These are phyloP conservation scores for Cutaneotrichosporon sp. DNA, from an alignment of 1,284 basidiomycete genomes.

Conservation along the genomic window DNA sequence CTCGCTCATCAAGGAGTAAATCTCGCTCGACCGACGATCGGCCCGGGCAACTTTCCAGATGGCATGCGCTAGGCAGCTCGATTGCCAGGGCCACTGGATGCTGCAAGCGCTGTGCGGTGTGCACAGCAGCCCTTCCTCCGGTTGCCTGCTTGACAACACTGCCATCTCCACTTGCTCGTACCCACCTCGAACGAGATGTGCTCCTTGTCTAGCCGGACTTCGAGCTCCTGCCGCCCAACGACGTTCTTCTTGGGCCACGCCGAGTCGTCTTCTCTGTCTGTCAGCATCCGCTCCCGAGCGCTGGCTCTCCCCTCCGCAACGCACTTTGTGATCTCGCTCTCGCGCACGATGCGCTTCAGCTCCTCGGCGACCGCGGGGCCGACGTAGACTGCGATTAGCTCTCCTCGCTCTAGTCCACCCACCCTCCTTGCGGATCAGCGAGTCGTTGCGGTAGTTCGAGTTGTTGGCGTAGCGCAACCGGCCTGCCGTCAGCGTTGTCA, in stretches of 20 bases:
- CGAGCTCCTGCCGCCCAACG: constrained; percentile 95
- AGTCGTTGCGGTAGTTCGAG: constrained; percentile 98
- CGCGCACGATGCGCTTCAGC: constrained; percentile 89
- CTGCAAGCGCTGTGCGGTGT: too few relatives aligned
- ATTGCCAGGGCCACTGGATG: too few relatives aligned
- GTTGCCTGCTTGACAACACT: too few relatives aligned
- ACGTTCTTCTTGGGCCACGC: constrained; percentile 99
- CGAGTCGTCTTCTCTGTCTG: constrained; percentile 86
- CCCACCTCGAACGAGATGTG: constrained; percentile 96
- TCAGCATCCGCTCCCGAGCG: too few relatives aligned
- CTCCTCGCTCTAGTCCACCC: constrained; percentile 16
- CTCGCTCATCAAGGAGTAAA: too few relatives aligned
- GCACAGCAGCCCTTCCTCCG: too few relatives aligned
- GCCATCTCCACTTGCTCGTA: too few relatives aligned
- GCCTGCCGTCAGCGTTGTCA: constrained; percentile 50
- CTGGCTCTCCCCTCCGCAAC: too few relatives aligned
- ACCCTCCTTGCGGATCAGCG: constrained; percentile 98
- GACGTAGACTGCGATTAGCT: constrained; percentile 79
- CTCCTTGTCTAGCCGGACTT: constrained; percentile 89
- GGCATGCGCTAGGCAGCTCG: too few relatives aligned
- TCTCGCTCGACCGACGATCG: too few relatives aligned
- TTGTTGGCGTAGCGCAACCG: constrained; percentile 98
- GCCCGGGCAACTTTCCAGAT: too few relatives aligned
- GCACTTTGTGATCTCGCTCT: constrained; percentile 93
- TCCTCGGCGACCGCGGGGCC: constrained; percentile 89